These are phyloP conservation scores for Polyplosphaeria fusca DNA, from an alignment of 495 filamentous ascomycete species.

Conservation along the genomic window DNA sequence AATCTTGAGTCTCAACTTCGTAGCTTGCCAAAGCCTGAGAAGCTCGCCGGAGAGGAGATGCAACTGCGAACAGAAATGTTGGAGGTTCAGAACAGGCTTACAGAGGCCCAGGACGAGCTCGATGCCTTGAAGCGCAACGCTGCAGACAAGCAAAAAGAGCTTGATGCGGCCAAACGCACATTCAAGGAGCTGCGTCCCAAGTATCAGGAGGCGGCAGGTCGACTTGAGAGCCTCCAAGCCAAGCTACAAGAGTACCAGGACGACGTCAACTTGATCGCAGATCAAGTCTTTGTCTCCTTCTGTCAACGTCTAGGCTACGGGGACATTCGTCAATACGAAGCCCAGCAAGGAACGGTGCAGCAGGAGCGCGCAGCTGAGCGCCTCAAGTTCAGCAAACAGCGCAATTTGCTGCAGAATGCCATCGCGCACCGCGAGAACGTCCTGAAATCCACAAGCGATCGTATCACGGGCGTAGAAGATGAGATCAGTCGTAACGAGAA, in stretches of 20 bases:
- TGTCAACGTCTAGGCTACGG: conserved; percentile 83
- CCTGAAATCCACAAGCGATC: conserved; percentile 62
- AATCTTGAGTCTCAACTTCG: conserved; percentile 70
- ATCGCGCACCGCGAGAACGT: conserved; percentile 73
- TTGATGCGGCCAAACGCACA: conserved; percentile 66
- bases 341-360: conserved; percentile 84
- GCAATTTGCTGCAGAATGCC: conserved; percentile 72
- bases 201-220: conserved; percentile 65
- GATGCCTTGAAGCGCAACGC: conserved; percentile 81
- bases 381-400: conserved; percentile 80
- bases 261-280: conserved; percentile 81
- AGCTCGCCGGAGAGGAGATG: conserved; percentile 60
- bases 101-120: conserved; percentile 69
- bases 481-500: conserved; percentile 61
- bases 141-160: conserved; percentile 77
- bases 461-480: conserved; percentile 64
- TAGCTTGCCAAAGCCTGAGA: conserved; percentile 69
- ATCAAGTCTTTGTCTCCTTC: conserved; percentile 83
- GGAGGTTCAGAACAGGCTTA: conserved; percentile 75
- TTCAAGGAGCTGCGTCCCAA: conserved; percentile 74
- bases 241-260: conserved; percentile 66
- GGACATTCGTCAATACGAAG: conserved; percentile 88
- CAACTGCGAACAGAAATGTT: conserved; percentile 79
- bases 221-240: conserved; percentile 62
- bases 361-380: conserved; percentile 84